Base-by-base conservation (phyloP, 495 filamentous ascomycete species). In the Penicillium longicatenatum region DNA sequence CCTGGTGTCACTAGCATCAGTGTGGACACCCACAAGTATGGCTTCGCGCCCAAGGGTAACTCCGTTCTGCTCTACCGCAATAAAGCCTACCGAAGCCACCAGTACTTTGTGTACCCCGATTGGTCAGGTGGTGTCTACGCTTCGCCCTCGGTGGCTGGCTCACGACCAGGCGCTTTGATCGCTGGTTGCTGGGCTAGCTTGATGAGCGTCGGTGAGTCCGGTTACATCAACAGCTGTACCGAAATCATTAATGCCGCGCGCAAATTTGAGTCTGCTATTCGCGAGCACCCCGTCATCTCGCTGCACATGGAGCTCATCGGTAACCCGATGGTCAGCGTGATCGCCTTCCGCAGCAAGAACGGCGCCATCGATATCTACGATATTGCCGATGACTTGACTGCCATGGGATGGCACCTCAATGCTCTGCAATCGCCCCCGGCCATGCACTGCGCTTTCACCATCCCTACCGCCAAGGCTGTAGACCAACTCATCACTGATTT, bases 21-120 rank as follows among this genome's bases (percentile, higher is more conserved):
- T 63, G 96, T 93, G 67, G 94, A 99, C 70, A 99, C 94, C 29
- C 94, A 98, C 78, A 98, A 98, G 72, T 98, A 99, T 71, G 94
- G 94, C 22, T 99, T 99, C 73, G 95, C 94, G 0, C 94, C 94
- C 21, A 98, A 98, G 75, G 94, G 94, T 53, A 98, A 94, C 79
- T 91, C 86, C 26, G 93, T 92, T 9, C 75, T 97, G 17, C 84
- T 99, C 52, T 98, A 98, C 79, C 91, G 95, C 65, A 90, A 83
- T 53, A 78, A 85, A 41, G 73, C 82, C 43, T 84, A 96, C 47
- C 86, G 94, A 58, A 80, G 82, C 35, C 89, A 97, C 69, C 94
- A 97, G 70, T 99, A 99, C 79, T 98, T 96, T 72, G 85, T 99
- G 71, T 92, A 89, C 35, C 88, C 95, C 6, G 88, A 93, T 70